phyloP scores from a whole-genome alignment of 306 rosid species.

The Cicer bijugum region DNA sequence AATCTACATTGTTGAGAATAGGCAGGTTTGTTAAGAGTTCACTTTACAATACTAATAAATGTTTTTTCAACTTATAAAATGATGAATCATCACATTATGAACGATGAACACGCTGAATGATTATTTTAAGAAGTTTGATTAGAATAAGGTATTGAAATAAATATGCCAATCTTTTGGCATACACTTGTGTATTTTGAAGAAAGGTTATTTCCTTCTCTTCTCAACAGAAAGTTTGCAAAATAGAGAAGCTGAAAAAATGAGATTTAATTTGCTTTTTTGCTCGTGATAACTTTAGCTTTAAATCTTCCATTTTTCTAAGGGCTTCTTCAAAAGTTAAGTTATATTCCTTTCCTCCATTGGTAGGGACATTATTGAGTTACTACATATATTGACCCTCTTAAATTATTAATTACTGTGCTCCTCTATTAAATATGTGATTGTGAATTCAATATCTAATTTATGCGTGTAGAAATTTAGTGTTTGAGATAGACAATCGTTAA shows the following conservation, averaged over 20 bases:
- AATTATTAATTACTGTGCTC: no score
- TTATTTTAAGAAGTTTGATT: constrained; percentile 13
- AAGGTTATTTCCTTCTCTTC: constrained; percentile 39
- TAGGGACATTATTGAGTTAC: no score
- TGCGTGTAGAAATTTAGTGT: no score
- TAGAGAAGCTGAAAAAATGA: constrained; percentile 30
- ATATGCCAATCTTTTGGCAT: constrained; percentile 48
- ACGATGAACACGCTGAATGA: constrained; percentile 7
- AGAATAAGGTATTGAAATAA: constrained; percentile 25
- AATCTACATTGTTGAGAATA: constrained; percentile 40
- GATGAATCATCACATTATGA: constrained; percentile 8
- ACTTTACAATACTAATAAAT: constrained; percentile 36
- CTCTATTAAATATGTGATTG: no score
- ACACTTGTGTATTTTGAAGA: constrained; percentile 42
- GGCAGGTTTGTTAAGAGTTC: constrained; percentile 31
- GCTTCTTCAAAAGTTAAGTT: constrained; percentile 27
- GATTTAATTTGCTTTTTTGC: constrained; percentile 42
- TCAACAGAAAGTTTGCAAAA: constrained; percentile 46
- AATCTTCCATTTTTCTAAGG: constrained; percentile 49
- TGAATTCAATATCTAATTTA: no score
- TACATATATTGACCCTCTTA: no score
- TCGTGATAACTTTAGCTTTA: constrained; percentile 52
- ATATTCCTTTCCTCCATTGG: constrained; percentile 63
- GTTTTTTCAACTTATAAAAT: constrained; percentile 22
- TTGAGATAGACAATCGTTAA: no score